Percentiles rank a stretch among this genome's conserved stretches.
Conservation (phyloP, 257 asterid species). For the Solanum bukasovii region DNA sequence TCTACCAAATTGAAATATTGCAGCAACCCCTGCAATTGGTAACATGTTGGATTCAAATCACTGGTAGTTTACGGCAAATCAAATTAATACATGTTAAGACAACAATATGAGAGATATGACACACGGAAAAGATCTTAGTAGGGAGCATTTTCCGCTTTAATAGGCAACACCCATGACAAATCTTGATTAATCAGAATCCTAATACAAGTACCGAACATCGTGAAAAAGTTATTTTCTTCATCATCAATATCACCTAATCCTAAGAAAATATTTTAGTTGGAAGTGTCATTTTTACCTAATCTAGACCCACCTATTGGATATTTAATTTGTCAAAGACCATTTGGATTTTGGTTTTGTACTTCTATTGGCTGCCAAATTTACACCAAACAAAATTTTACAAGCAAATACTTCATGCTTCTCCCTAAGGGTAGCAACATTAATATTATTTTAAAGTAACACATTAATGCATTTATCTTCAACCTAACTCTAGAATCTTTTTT, state of each 20-base stretch:
- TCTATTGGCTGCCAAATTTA: background rate
- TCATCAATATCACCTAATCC: background rate
- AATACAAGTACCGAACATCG: background rate
- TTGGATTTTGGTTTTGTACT: background rate
- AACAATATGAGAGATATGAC: background rate
- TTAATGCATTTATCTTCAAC: background rate
- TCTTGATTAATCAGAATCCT: fast-evolving
- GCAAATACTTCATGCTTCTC: background rate
- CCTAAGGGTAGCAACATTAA: background rate
- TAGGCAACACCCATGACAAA: fast-evolving
- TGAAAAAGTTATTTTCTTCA: background rate
- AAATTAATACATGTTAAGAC: background rate
- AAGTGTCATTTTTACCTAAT: background rate
- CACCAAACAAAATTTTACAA: background rate
- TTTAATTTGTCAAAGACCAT: background rate
- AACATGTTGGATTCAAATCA: background rate
- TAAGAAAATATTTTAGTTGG: background rate
- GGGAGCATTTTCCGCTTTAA: background rate
- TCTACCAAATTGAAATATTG: constrained; percentile 85
- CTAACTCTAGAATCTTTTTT: background rate
- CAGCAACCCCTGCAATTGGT: constrained; percentile 52
- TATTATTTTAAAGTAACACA: background rate
- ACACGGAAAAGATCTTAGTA: background rate
- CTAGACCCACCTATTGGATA: background rate
- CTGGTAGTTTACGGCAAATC: background rate